phyloP scores from a whole-genome alignment of 257 asterid genomes.

The Solanum virginianum region DNA sequence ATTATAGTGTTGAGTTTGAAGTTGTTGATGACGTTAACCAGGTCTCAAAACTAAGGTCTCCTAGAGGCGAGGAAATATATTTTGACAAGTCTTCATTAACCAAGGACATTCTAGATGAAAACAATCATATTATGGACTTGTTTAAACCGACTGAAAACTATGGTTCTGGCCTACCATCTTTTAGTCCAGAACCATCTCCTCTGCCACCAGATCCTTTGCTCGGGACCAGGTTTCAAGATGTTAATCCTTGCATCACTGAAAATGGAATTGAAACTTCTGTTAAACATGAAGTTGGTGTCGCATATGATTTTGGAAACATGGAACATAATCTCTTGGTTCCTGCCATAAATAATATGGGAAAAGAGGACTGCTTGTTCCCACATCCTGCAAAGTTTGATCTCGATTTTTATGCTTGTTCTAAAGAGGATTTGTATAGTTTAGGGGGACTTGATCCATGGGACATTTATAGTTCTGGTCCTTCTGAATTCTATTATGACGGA shows the following conservation, averaged over 20 bases:
- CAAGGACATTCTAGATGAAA: slow-evolving; percentile 8
- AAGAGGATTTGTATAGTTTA: slow-evolving; percentile 13
- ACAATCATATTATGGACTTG: slow-evolving; percentile 9
- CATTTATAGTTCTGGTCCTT: slow-evolving; percentile 3
- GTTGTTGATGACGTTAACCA: slow-evolving; percentile 19
- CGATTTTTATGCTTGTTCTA: slow-evolving; percentile 4
- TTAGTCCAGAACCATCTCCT: slow-evolving; percentile 31
- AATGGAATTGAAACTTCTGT: slow-evolving; percentile 11
- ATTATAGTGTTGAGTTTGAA: slow-evolving; percentile 12
- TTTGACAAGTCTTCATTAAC: slow-evolving; percentile 20
- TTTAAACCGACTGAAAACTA: slow-evolving; percentile 11
- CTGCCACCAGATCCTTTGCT: slow-evolving; percentile 12
- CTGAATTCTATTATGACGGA: slow-evolving; percentile 22
- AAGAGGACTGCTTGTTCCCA: slow-evolving; percentile 18
- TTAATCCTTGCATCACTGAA: slow-evolving; percentile 15
- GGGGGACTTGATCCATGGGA: slow-evolving; percentile 15
- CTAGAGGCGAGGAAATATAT: slow-evolving; percentile 12
- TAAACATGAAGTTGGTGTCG: slow-evolving; percentile 10
- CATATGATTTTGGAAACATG: slow-evolving; percentile 10
- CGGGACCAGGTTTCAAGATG: slow-evolving; percentile 16
- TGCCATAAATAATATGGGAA: slow-evolving; percentile 13
- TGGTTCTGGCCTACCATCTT: slow-evolving; percentile 19
- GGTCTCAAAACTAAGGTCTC: slow-evolving; percentile 14
- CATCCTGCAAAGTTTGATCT: slow-evolving; percentile 15
- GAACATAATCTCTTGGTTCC: slow-evolving; percentile 8